Conservation (phyloP, 78 protist species). For the Dictyostelium citrinum region DNA sequence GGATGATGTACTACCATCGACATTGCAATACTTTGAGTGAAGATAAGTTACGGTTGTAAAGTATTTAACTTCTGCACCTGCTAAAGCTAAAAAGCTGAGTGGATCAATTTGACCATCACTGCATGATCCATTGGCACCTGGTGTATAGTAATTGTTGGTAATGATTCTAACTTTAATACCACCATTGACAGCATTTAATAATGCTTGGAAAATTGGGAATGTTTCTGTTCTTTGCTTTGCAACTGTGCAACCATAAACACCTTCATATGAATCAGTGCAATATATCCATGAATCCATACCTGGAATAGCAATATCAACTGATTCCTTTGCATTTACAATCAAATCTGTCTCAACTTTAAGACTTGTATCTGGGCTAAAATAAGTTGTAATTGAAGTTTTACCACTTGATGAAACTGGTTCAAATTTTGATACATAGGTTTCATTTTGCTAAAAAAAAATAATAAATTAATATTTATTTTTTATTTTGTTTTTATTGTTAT, state of each 20-base stretch:
- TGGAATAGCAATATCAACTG: slow-evolving; percentile 69
- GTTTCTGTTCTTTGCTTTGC: slow-evolving; percentile 47
- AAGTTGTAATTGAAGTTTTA: slow-evolving; percentile 26
- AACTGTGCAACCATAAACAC: slow-evolving; percentile 55
- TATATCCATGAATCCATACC: slow-evolving; percentile 60
- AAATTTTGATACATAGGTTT: slow-evolving; percentile 28
- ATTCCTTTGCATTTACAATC: slow-evolving; percentile 8
- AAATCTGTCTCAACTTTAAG: slow-evolving; percentile 40
- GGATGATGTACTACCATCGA: slow-evolving; percentile 54
- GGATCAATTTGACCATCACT: slow-evolving; percentile 79
- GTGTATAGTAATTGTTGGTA: slow-evolving; percentile 68
- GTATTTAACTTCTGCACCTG: slow-evolving; percentile 80
- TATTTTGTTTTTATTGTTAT: background rate
- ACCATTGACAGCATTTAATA: slow-evolving; percentile 76
- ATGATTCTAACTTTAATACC: slow-evolving; percentile 79
- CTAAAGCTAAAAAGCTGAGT: slow-evolving; percentile 58
- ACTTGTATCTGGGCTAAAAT: slow-evolving; percentile 66
- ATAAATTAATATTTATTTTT: no score
- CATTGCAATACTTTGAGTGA: slow-evolving; percentile 61
- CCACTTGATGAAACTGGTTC: slow-evolving; percentile 19
- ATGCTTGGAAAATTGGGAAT: slow-evolving; percentile 80
- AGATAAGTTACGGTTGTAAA: slow-evolving; percentile 75
- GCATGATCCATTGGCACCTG: slow-evolving; percentile 10
- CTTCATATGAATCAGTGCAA: slow-evolving; percentile 29
- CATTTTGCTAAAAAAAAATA: slow-evolving; percentile 9